Conservation (phyloP, 192 early-diverging fungal species). For the Podila minutissima region DNA sequence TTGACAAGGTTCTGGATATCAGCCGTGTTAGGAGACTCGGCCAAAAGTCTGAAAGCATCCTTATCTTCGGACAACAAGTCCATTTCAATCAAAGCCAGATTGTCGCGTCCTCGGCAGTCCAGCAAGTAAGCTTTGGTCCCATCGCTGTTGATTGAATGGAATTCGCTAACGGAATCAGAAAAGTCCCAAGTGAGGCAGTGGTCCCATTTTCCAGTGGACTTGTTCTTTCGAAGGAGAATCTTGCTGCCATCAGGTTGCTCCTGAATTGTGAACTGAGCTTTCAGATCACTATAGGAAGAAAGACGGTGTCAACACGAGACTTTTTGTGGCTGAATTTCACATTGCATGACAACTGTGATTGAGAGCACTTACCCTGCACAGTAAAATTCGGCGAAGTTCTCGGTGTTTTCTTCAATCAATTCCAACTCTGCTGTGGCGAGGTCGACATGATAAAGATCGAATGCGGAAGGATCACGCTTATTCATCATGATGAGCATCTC, state of each 20-base stretch:
- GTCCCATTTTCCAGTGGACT: conserved; percentile 11
- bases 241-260: conserved; percentile 16
- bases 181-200: conserved; percentile 5
- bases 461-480: conserved; percentile 31
- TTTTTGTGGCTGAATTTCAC: background rate
- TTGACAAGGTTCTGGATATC: conserved; percentile 18
- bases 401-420: conserved; percentile 37
- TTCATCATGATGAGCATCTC: conserved; percentile 38
- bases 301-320: background rate
- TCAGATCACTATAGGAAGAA: conserved; percentile 9
- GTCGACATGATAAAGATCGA: conserved; percentile 33
- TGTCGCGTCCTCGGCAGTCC: conserved; percentile 16
- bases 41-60: background rate
- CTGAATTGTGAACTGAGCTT: conserved; percentile 6
- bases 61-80: conserved; percentile 5
- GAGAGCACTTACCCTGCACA: conserved; percentile 12
- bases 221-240: conserved; percentile 12
- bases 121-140: conserved; percentile 22
- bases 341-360: background rate
- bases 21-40: conserved; percentile 14
- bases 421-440: conserved; percentile 36
- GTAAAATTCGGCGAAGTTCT: background rate
- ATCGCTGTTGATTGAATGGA: conserved; percentile 12
- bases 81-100: conserved; percentile 13
- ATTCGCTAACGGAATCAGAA: background rate